Base-by-base conservation (phyloP, 257 asterid species). In the Solanum bulbocastanum region DNA sequence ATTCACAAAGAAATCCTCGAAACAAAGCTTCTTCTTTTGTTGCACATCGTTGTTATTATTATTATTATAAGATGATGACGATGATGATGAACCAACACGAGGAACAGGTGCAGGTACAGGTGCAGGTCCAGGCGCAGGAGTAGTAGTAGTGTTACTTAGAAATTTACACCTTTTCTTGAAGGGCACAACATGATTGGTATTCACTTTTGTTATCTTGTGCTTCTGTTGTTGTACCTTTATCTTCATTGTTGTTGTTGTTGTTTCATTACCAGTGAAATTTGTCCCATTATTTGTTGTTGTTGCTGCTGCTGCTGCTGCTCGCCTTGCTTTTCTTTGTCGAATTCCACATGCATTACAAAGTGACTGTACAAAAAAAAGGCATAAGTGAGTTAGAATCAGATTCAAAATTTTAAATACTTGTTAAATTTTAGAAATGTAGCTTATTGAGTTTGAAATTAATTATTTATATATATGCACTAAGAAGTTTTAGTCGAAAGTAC, bases 341-440 rank as follows among this genome's bases (percentile, higher is more conserved):
- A 97, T 97, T 84, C 99, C 99, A 84, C 99, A 97, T 3, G 99
- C 99, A 83, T 97, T 97, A 88, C 99, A 97, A 60, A 97, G 98
- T 0, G 98, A 94, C 99, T 97, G 86, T 40, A 52, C 35, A 86
- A 20, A 68, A 10, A 32, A 87, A 20, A 60, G 8, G 11, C 8
- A 66, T 12, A 4, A 13, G 15, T 5, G 9, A 32, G n/a, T 16
- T 5, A 32, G n/a, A 32, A 5, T 2, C 3, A 32, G 1, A 71
- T 71, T 32, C 2, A 71, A 0, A 71, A 71, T 32, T 71, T 32
- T 71, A 10, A 71, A 6, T 8, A 69, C n/a, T 4, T 16, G 1
- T 14, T 32, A 6, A 32, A 32, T 69, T 32, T 71, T 3, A 71
- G 0, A 32, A 69, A 69, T 7, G 2, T 2, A 2, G 23, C 1